A percentile compares a stretch with the other conserved stretches of the same genome.
These are phyloP conservation scores for Agroathelia rolfsii DNA, from an alignment of 1,284 basidiomycete genomes.

Conservation along the genomic window DNA sequence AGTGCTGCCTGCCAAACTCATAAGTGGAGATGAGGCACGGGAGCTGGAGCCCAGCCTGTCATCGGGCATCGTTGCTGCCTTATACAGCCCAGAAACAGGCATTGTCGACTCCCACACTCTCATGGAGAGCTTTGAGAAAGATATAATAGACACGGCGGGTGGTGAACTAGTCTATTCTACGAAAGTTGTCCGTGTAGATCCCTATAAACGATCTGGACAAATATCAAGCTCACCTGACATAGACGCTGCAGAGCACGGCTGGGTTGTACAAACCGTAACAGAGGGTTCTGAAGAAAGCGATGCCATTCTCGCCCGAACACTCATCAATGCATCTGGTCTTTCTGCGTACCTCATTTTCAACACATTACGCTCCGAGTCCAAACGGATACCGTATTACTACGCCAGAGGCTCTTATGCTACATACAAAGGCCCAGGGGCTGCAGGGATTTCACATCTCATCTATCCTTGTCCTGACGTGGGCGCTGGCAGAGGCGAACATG, in stretches of 20 bases:
- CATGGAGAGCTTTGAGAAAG: slow-evolving; percentile 73
- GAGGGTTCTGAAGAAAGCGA: slow-evolving; percentile 41
- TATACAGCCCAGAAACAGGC: slow-evolving; percentile 84
- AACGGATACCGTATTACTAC: slow-evolving; percentile 62
- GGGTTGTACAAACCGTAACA: slow-evolving; percentile 64
- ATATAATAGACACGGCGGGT: slow-evolving; percentile 61
- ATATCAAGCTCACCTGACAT: too few species aligned
- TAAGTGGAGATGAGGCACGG: slow-evolving; percentile 65
- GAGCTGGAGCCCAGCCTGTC: slow-evolving; percentile 80
- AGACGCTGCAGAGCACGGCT: slow-evolving; percentile 41
- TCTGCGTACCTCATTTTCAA: slow-evolving; percentile 68
- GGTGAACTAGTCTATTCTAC: slow-evolving; percentile 80
- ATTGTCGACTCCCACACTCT: slow-evolving; percentile 84
- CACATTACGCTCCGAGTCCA: slow-evolving; percentile 46
- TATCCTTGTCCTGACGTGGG: slow-evolving; percentile 77
- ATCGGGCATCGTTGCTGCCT: slow-evolving; percentile 55
- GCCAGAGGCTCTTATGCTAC: slow-evolving; percentile 81
- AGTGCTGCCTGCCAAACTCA: slow-evolving; percentile 57
- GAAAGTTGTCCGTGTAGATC: slow-evolving; percentile 82
- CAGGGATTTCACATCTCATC: slow-evolving; percentile 65
- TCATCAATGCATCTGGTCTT: slow-evolving; percentile 87
- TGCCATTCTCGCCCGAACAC: slow-evolving; percentile 70
- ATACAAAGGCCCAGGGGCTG: slow-evolving; percentile 70
- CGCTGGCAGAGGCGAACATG: slow-evolving; percentile 37
- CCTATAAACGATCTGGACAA: slow-evolving; percentile 24